phyloP scores from a whole-genome alignment of 352 stramenopile genomes.

The Globisporangium polare region DNA sequence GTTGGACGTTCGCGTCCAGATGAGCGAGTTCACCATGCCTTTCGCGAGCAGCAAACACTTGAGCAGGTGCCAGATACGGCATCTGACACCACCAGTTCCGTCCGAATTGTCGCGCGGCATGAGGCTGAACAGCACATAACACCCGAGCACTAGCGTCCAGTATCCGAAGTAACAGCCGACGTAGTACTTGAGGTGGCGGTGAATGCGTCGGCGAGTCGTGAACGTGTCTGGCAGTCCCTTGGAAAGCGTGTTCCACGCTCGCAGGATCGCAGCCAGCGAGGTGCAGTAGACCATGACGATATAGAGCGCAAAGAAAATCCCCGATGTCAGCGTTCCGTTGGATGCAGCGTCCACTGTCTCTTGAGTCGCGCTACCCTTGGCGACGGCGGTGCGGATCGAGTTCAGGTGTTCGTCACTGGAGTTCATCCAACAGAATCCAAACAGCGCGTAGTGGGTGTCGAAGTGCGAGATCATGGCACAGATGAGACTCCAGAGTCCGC shows the following conservation, averaged over 20 bases:
- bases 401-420: conserved; percentile 45
- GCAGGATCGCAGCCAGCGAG: conserved; percentile 66
- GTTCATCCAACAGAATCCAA: conserved; percentile 79
- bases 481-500: conserved; percentile 62
- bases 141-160: conserved; percentile 73
- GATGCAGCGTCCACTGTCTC: conserved; percentile 13
- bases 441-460: conserved; percentile 71
- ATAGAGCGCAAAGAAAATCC: conserved; percentile 81
- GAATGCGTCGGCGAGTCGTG: conserved; percentile 65
- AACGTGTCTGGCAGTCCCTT: conserved; percentile 77
- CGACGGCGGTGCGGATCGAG: conserved; percentile 1
- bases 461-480: conserved; percentile 73
- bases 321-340: conserved; percentile 47
- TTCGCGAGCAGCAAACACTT: conserved; percentile 70
- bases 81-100: conserved; percentile 36
- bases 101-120: conserved; percentile 30
- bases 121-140: conserved; percentile 65
- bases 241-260: conserved; percentile 76
- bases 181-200: conserved; percentile 85
- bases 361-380: background rate
- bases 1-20: conserved; percentile 83
- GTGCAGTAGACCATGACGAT: conserved; percentile 80
- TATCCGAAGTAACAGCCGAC: conserved; percentile 86
- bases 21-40: conserved; percentile 76
- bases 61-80: conserved; percentile 68